These are phyloP conservation scores for Alternaria triticimaculans DNA, from an alignment of 2,329 filamentous ascomycete species.

Conservation along the genomic window DNA sequence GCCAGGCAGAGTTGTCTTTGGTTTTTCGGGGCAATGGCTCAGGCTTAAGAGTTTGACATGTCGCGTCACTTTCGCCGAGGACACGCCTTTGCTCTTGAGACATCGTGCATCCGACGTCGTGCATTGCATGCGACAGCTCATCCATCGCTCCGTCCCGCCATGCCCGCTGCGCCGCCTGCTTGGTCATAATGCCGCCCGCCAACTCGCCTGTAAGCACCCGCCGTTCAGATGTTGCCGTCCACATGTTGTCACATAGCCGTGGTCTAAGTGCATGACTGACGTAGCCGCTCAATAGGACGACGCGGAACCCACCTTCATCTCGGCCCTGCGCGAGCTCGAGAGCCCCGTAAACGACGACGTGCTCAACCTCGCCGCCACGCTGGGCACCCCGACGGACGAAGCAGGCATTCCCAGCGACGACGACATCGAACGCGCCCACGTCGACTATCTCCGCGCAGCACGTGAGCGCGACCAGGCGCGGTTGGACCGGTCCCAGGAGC, in stretches of 20 bases:
- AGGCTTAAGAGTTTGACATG: not conserved
- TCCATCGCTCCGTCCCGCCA: conserved; percentile 13
- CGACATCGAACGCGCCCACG: conserved; percentile 25
- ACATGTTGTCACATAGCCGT: not conserved
- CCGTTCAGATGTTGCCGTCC: not conserved
- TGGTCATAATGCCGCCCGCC: conserved; percentile 43
- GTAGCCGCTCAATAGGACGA: conserved; percentile 34
- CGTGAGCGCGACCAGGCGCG: conserved; percentile 40
- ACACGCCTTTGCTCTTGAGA: conserved; percentile 9
- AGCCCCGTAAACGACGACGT: conserved; percentile 53
- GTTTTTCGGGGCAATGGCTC: conserved; percentile 1
- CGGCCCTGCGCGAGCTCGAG: conserved; percentile 55
- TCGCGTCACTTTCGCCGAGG: conserved; percentile 5
- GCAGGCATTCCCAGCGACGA: conserved; percentile 10
- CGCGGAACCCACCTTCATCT: conserved; percentile 52
- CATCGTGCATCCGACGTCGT: conserved; percentile 2
- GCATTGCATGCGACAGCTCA: conserved; percentile 9
- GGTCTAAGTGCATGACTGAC: conserved; percentile 24
- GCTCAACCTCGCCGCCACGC: conserved; percentile 58
- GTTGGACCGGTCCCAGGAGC: conserved; percentile 25
- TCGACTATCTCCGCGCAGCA: conserved; percentile 50
- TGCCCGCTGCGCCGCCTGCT: conserved; percentile 23
- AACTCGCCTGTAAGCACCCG: conserved; percentile 38
- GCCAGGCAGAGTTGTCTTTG: conserved; percentile 5
- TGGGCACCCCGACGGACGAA: conserved; percentile 47